These are phyloP conservation scores for Helichrysum umbraculigerum DNA, from an alignment of 129 eudicot genomes.

Conservation along the genomic window DNA sequence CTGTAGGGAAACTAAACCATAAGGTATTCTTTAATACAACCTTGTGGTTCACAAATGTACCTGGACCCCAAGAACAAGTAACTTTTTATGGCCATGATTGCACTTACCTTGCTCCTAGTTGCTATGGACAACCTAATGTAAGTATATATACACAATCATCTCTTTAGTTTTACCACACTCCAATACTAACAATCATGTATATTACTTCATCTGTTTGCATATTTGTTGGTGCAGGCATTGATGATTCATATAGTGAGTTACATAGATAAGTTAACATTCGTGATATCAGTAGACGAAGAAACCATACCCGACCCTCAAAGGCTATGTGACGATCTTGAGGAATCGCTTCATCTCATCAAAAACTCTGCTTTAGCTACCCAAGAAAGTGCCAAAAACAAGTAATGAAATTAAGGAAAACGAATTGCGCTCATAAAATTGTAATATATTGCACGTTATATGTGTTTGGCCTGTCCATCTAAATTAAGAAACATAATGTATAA, in stretches of 20 bases:
- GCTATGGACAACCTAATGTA: conserved; percentile 57
- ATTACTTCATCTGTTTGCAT: no score
- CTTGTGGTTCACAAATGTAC: conserved; percentile 48
- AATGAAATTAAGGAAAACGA: background rate
- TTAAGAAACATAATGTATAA: background rate
- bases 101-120: conserved; percentile 45
- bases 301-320: conserved; percentile 43
- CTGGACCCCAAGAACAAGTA: conserved; percentile 49
- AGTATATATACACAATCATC: no score
- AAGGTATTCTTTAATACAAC: conserved; percentile 45
- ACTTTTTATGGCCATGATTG: conserved; percentile 46
- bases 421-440: background rate
- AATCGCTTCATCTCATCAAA: conserved; percentile 41
- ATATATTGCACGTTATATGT: background rate
- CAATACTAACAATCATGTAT: no score
- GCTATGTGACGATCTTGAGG: conserved; percentile 38
- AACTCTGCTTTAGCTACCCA: conserved; percentile 24
- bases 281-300: conserved; percentile 45
- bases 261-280: conserved; percentile 42
- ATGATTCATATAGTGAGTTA: conserved; percentile 50
- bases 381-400: conserved; percentile 31
- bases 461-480: background rate
- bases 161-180: no score
- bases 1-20: conserved; percentile 48
- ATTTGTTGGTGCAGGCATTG: conserved; percentile 50